Evolutionary conservation across 345 rosid genomes (phyloP), one percentile per base, ranked within the genome.

Genomic region (Sisymbrium irio): DNA sequence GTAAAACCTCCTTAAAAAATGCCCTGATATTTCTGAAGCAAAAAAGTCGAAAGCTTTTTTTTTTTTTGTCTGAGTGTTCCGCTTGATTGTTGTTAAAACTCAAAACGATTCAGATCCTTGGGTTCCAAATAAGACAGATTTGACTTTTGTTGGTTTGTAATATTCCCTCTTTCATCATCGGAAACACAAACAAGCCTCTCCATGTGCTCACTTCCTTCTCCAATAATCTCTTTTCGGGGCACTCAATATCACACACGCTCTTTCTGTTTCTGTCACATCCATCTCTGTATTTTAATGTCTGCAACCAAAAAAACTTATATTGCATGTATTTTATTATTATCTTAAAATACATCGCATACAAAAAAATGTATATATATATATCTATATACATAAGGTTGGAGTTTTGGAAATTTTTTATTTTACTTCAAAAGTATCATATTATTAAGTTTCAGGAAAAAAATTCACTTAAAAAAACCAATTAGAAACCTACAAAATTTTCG

Each of bases 131-230:
- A 71, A 77, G 76, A 71, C 80, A 77, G 62, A 71, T 4, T 65
- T 77, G 80, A 71, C 76, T 77, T 77, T 77, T 77, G 80, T 77
- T 77, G 67, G 80, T 53, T 13, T 56, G 80, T 49, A 71, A 70
- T 71, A 62, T 77, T 77, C 72, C 32, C 40, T 76, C 76, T 71
- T 70, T 49, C 71, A 65, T 0, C 74, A 62, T 76, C 39, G 75
- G 58, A 67, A 76, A 76, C 79, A 76, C 59, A 69, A 76, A 76
- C 50, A 45, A 76, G 68, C 50, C 64, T 69, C 70, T 69, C 75
- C 79, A 76, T 76, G 79, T 76, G 75, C 75, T 53, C 76, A 35
- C 67, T 71, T 64, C 76, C 67, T 71, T 77, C 72, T 70, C 75
- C 75, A 54, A 68, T 61, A 40, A 67, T 60, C 74, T 75, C 69